Conservation (phyloP, 305 asterid genomes). For the Caryopteris hybrid region DNA sequence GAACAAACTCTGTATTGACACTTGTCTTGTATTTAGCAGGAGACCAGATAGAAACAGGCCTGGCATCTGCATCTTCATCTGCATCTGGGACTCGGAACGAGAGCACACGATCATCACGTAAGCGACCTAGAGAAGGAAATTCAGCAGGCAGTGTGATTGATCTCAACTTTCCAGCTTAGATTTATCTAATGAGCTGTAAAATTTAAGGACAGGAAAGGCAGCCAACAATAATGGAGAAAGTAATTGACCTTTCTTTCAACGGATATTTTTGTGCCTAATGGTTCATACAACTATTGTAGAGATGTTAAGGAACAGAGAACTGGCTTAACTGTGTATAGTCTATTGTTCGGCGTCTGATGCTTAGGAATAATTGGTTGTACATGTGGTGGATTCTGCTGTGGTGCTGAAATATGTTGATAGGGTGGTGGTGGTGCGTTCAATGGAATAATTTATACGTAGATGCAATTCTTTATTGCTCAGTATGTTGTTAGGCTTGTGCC, state of each 20-base stretch:
- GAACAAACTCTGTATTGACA: background rate
- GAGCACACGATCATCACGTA: conserved; percentile 36
- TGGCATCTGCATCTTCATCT: conserved; percentile 55
- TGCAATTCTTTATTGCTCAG: too few species aligned
- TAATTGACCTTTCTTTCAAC: background rate
- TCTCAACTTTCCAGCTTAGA: conserved; percentile 72
- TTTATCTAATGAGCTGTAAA: conserved; percentile 26
- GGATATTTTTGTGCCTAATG: background rate
- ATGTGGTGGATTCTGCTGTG: conserved; percentile 6
- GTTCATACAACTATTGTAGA: background rate
- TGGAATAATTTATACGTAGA: too few species aligned
- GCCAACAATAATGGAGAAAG: too few species aligned
- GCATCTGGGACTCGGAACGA: conserved; percentile 47
- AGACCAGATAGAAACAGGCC: conserved; percentile 30
- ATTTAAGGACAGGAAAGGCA: background rate
- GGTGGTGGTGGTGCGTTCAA: background rate
- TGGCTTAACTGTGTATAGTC: conserved; percentile 17
- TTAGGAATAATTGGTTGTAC: conserved; percentile 11
- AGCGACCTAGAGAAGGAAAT: conserved; percentile 53
- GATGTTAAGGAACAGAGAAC: conserved; percentile 3
- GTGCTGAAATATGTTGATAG: conserved; percentile 2
- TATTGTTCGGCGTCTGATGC: conserved; percentile 7
- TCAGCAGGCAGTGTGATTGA: conserved; percentile 38
- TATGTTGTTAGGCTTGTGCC: too few species aligned
- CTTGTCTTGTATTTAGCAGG: conserved; percentile 29